These are phyloP conservation scores for Alternaria longipes DNA, from an alignment of 2,329 filamentous ascomycete species.

Conservation along the genomic window DNA sequence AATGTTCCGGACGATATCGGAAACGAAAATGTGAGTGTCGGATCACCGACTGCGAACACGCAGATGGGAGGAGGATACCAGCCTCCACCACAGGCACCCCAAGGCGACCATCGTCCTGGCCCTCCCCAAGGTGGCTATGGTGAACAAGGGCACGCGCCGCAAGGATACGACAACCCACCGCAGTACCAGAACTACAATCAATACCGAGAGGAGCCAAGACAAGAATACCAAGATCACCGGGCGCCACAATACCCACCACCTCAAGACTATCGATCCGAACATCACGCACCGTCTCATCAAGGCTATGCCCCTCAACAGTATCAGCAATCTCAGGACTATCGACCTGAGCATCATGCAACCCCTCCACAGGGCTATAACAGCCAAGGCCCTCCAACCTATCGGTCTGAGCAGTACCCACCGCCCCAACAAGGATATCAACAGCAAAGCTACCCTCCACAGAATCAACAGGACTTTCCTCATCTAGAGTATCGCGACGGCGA, in stretches of 20 bases:
- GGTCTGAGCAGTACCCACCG: conserved; percentile 6
- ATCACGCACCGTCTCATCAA: conserved; percentile 13
- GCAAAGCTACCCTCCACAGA: conserved; percentile 14
- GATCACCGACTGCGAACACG: conserved; percentile 24
- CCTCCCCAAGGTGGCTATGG: conserved; percentile 8
- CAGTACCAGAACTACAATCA: conserved; percentile 20
- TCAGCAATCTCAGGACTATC: conserved; percentile 9
- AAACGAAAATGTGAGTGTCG: conserved; percentile 43
- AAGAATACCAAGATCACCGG: conserved; percentile 12
- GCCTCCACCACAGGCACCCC: conserved; percentile 16
- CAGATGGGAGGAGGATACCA: conserved; percentile 22
- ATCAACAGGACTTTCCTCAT: conserved; percentile 12
- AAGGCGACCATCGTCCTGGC: conserved; percentile 10
- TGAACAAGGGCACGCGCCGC: conserved; percentile 9
- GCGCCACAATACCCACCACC: conserved; percentile 2
- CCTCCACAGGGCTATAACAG: conserved; percentile 8
- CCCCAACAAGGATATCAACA: conserved; percentile 15
- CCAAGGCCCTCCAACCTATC: conserved; percentile 7
- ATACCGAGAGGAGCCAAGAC: conserved; percentile 12
- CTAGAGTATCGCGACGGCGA: conserved; percentile 17
- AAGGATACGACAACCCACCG: conserved; percentile 14
- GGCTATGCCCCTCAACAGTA: conserved; percentile 9
- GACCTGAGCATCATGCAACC: conserved; percentile 7
- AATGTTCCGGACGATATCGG: conserved; percentile 43
- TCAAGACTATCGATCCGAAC: conserved; percentile 8